A percentile compares a stretch with the other conserved stretches of the same genome.
These are phyloP conservation scores for Rhynchospora breviuscula DNA, from an alignment of 176 grass and related monocot genomes.

Conservation along the genomic window DNA sequence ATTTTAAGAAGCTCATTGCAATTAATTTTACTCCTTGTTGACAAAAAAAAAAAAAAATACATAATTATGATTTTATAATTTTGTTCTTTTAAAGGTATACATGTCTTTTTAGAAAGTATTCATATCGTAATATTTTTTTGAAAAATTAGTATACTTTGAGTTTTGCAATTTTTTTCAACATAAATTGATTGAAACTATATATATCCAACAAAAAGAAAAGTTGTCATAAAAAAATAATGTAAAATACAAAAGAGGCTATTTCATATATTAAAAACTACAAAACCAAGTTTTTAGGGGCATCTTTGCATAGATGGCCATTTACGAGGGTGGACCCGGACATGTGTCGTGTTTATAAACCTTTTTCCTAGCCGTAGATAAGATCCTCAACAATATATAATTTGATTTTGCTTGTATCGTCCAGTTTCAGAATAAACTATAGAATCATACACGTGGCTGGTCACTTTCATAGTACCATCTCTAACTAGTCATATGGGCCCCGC, in stretches of 20 bases:
- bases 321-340: neutral
- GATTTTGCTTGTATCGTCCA: neutral
- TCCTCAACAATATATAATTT: conserved; percentile 10
- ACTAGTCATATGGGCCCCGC: neutral
- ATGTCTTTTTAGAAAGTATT: too few relatives aligned
- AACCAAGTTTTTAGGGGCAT: neutral
- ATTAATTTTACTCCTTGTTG: too few relatives aligned
- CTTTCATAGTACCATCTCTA: neutral
- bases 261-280: neutral
- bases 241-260: neutral
- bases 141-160: too few relatives aligned
- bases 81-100: too few relatives aligned
- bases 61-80: too few relatives aligned
- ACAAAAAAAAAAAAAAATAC: too few relatives aligned
- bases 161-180: too few relatives aligned
- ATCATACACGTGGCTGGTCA: neutral
- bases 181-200: neutral
- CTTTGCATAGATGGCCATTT: neutral
- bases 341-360: neutral
- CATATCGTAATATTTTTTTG: too few relatives aligned
- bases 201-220: neutral
- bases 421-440: neutral
- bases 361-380: conserved; percentile 2
- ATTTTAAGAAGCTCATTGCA: too few relatives aligned
- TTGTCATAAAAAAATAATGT: neutral